Conservation (phyloP, 306 rosid species). For the Carpinus fangiana region DNA sequence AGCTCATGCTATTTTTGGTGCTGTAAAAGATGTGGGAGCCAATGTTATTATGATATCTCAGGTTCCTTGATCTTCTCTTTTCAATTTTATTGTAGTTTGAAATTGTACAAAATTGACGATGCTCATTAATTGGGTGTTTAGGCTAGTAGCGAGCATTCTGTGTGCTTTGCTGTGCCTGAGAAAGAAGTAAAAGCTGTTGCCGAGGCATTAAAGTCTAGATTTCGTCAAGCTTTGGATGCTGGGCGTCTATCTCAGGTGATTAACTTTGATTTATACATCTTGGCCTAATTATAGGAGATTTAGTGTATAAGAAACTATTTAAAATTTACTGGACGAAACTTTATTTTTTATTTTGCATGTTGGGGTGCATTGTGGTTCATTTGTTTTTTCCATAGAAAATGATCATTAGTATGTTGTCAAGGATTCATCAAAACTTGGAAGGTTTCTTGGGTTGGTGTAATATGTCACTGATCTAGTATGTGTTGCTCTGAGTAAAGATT, state of each 20-base stretch:
- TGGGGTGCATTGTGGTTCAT: neutral
- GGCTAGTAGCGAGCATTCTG: conserved; percentile 99
- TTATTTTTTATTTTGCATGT: neutral
- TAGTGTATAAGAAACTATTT: neutral
- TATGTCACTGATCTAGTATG: no score
- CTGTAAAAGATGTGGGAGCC: conserved; percentile 97
- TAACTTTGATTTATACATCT: conserved; percentile 18
- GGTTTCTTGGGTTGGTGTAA: neutral
- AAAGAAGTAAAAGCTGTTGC: conserved; percentile 96
- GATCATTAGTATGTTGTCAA: neutral
- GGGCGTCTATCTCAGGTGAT: conserved; percentile 98
- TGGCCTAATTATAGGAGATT: conserved; percentile 7
- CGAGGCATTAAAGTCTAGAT: conserved; percentile 82
- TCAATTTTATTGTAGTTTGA: conserved; percentile 24
- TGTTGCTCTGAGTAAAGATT: no score
- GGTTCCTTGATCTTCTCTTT: conserved; percentile 45
- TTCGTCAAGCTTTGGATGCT: conserved; percentile 89
- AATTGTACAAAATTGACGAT: conserved; percentile 17
- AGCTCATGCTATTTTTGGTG: conserved; percentile 80
- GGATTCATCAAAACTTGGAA: neutral
- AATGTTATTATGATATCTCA: conserved; percentile 99
- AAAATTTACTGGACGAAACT: neutral
- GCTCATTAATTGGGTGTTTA: conserved; percentile 44
- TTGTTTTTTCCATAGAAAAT: neutral
- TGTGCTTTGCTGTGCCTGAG: conserved; percentile 99